Conservation (phyloP, 768 basidiomycete species). For the Termitomyces eurrhizus region DNA sequence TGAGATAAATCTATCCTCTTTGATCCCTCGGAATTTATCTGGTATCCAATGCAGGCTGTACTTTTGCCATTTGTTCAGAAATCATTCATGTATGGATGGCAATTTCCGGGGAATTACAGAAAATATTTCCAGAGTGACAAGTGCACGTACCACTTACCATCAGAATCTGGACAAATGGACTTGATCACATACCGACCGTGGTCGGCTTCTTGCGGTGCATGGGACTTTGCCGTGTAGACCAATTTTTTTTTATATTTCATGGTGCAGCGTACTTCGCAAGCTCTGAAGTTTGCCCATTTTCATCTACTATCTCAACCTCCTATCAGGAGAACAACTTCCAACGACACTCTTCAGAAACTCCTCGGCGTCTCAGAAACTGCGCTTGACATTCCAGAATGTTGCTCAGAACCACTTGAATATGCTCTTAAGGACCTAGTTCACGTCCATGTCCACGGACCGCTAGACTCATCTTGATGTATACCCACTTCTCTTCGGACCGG, state of each 20-base stretch:
- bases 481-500: not conserved
- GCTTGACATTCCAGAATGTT: constrained; percentile 1
- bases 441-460: not conserved
- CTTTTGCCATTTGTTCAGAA: not conserved
- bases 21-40: not conserved
- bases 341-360: not conserved
- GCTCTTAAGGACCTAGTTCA: not conserved
- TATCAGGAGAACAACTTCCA: not conserved
- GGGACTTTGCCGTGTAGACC: not conserved
- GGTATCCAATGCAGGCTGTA: not conserved
- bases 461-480: not conserved
- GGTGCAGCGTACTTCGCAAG: not conserved
- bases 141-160: not conserved
- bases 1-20: not conserved
- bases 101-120: not conserved
- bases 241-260: no score
- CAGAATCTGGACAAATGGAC: not conserved
- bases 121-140: not conserved
- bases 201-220: constrained; percentile 11
- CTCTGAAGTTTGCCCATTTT: not conserved
- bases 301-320: no score
- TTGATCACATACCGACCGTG: not conserved
- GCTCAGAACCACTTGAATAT: not conserved
- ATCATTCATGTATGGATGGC: not conserved
- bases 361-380: not conserved